A percentile compares a stretch with the other conserved stretches of the same genome.
These are phyloP conservation scores for Huntiella omanensis DNA, from an alignment of 2,329 filamentous ascomycete genomes.

Conservation along the genomic window DNA sequence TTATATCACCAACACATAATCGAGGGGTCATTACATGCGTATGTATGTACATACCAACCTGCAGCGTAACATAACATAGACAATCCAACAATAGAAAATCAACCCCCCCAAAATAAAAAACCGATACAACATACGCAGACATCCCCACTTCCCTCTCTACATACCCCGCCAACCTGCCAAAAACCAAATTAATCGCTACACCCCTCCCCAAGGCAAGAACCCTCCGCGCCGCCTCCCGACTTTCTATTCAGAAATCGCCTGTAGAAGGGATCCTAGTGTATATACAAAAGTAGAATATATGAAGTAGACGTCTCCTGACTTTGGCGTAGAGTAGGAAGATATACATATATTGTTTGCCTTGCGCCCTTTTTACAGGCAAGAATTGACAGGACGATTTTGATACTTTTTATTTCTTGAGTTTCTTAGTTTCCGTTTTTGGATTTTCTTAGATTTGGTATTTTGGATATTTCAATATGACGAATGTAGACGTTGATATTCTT, in stretches of 20 bases:
- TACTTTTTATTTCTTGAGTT: neutral
- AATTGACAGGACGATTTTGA: neutral
- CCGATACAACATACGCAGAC: too few relatives aligned
- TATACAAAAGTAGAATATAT: too few relatives aligned
- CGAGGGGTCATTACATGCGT: too few relatives aligned
- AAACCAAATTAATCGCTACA: neutral
- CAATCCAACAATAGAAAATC: too few relatives aligned
- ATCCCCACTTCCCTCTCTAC: too few relatives aligned
- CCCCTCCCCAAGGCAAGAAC: neutral
- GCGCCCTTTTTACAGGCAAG: neutral
- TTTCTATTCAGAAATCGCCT: neutral
- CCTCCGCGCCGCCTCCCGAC: constrained; percentile 3
- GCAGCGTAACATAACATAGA: too few relatives aligned
- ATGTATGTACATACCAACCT: too few relatives aligned
- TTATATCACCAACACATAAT: too few relatives aligned
- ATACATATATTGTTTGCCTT: neutral
- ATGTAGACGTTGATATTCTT: constrained; percentile 45
- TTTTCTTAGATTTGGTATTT: neutral
- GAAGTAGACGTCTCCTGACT: too few relatives aligned
- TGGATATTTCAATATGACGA: neutral
- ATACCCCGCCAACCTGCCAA: neutral
- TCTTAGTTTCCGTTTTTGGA: neutral
- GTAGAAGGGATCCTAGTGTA: too few relatives aligned
- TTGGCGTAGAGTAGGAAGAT: too few relatives aligned
- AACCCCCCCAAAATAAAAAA: too few relatives aligned